Evolutionary conservation across 2,329 filamentous ascomycete species (phyloP).

Genomic region (Chrysoporthe cubensis): DNA sequence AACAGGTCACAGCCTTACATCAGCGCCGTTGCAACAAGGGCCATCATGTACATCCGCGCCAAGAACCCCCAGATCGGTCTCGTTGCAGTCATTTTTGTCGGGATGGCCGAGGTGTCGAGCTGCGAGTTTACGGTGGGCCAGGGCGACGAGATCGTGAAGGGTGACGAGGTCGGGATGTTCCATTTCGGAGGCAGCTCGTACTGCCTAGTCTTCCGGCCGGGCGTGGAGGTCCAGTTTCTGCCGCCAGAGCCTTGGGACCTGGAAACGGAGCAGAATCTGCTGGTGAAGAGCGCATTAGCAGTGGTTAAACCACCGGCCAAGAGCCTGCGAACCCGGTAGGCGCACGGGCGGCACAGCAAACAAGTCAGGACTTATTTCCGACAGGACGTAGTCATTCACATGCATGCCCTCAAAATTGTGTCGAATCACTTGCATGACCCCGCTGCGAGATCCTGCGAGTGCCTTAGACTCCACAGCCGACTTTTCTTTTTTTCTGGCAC

Average conservation of each 20-base stretch:
- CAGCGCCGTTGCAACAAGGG: constrained; percentile 13
- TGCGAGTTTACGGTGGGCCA: neutral
- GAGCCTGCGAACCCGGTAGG: neutral
- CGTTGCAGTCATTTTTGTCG: neutral
- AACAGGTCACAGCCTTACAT: constrained; percentile 13
- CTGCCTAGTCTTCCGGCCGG: neutral
- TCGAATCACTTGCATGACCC: neutral
- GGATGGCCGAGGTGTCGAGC: neutral
- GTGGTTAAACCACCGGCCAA: neutral
- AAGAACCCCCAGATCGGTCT: too few relatives aligned
- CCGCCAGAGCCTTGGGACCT: constrained; percentile 2
- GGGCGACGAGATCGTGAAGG: too few relatives aligned
- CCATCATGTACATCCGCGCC: constrained; percentile 4
- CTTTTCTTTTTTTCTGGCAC: too few relatives aligned
- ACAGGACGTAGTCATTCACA: constrained; percentile 4
- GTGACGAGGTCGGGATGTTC: neutral
- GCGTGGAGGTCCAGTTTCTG: neutral
- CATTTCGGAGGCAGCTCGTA: neutral
- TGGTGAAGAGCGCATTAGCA: neutral
- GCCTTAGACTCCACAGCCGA: too few relatives aligned
- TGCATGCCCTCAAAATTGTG: neutral
- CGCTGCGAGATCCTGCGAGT: neutral
- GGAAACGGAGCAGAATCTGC: neutral
- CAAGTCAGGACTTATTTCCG: neutral
- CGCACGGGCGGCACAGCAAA: neutral